These are phyloP conservation scores for Agapanthus africanus DNA, from an alignment of 106 monocot species.

Conservation along the genomic window DNA sequence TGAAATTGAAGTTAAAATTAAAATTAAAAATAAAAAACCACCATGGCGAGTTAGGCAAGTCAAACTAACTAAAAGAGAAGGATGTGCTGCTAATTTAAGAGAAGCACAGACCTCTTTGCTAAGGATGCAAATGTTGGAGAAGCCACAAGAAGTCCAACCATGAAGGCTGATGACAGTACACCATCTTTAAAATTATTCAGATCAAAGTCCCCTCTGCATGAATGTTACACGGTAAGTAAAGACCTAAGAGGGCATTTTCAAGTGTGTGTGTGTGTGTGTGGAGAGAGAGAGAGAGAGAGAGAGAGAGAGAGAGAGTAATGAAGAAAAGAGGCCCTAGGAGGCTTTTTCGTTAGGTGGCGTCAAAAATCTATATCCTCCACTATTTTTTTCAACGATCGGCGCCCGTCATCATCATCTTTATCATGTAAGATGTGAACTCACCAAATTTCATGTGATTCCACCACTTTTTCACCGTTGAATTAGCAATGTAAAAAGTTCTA, in stretches of 20 bases:
- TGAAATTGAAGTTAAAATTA: not conserved
- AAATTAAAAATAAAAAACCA: not conserved
- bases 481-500: too few relatives aligned
- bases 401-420: too few relatives aligned
- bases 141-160: slow-evolving; percentile 91
- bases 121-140: slow-evolving; percentile 94
- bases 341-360: too few relatives aligned
- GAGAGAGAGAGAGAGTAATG: too few relatives aligned
- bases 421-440: too few relatives aligned
- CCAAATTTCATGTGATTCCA: too few relatives aligned
- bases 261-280: not conserved
- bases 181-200: slow-evolving; percentile 94
- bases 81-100: not conserved
- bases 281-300: too few relatives aligned
- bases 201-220: slow-evolving; percentile 81
- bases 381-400: not conserved
- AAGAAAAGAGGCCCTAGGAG: too few relatives aligned
- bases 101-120: slow-evolving; percentile 61
- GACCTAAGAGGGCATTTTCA: not conserved
- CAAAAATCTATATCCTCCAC: not conserved
- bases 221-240: not conserved
- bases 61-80: not conserved
- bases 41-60: not conserved
- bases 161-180: slow-evolving; percentile 91
- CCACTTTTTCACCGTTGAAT: too few relatives aligned